A percentile compares a stretch with the other conserved stretches of the same genome.
These are phyloP conservation scores for Candida sphagnicola DNA, from an alignment of 805 yeast genomes.

Conservation along the genomic window DNA sequence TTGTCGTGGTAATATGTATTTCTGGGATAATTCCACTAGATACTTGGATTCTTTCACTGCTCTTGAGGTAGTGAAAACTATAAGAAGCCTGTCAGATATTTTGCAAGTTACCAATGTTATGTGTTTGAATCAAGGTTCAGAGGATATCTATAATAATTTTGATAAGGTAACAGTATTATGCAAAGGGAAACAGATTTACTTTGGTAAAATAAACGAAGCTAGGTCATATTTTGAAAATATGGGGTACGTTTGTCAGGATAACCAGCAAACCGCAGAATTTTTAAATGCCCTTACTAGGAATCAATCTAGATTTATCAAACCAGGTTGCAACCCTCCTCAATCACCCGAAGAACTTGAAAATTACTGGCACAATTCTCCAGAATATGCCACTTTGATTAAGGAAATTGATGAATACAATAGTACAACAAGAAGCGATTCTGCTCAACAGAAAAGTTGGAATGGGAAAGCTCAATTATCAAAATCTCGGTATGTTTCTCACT, in stretches of 20 bases:
- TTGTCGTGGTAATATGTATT: neutral
- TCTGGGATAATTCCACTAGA: neutral
- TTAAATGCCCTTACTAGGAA: neutral
- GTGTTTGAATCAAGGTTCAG: neutral
- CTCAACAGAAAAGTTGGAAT: no score
- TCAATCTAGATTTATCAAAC: neutral
- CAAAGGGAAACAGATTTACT: neutral
- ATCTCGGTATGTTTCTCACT: neutral
- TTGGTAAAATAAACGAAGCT: neutral
- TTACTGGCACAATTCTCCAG: constrained; percentile 35
- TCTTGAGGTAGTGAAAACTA: neutral
- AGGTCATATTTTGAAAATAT: neutral
- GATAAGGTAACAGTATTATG: neutral
- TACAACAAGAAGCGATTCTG: no score
- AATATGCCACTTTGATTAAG: constrained; percentile 34
- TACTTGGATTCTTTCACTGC: neutral
- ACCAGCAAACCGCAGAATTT: neutral
- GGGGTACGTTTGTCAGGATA: neutral
- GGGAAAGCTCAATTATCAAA: neutral
- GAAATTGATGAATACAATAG: constrained; percentile 38
- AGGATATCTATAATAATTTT: neutral
- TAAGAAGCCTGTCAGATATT: neutral
- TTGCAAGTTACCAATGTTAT: neutral
- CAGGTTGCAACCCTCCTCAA: constrained; percentile 12
- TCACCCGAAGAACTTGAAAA: constrained; percentile 24